Conservation (phyloP, 208 protist genomes). For the Leishmania guyanensis region DNA sequence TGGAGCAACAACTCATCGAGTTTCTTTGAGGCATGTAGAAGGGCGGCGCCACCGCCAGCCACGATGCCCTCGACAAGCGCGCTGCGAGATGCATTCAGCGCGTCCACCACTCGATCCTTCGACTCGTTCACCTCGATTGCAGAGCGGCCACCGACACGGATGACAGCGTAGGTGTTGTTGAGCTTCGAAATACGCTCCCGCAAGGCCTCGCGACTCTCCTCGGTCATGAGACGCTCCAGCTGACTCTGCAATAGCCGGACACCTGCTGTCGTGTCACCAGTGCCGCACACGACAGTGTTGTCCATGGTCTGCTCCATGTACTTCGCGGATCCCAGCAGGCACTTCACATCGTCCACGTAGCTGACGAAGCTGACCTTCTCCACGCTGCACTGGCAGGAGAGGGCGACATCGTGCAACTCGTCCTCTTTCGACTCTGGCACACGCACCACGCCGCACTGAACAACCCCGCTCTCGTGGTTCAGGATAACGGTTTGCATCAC, state of each 20-base stretch:
- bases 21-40: conserved; percentile 94
- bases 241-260: conserved; percentile 94
- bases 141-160: conserved; percentile 97
- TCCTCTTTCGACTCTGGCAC: conserved; percentile 97
- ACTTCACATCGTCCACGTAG: conserved; percentile 62
- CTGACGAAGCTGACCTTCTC: conserved; percentile 84
- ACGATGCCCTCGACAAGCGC: conserved; percentile 99
- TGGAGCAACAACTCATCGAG: conserved; percentile 92
- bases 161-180: conserved; percentile 91
- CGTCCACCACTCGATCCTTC: conserved; percentile 99
- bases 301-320: conserved; percentile 95
- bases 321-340: conserved; percentile 63
- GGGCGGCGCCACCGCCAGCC: conserved; percentile 96
- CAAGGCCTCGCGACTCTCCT: conserved; percentile 97
- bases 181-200: conserved; percentile 94
- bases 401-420: conserved; percentile 99
- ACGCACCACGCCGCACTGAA: conserved; percentile 89
- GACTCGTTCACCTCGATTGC: conserved; percentile 99
- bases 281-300: conserved; percentile 95
- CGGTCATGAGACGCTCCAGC: conserved; percentile 83
- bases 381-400: conserved; percentile 95
- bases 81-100: conserved; percentile 98
- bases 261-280: conserved; percentile 80
- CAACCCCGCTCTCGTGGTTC: conserved; percentile 98
- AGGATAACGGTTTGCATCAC: conserved; percentile 84